Conservation (phyloP, 495 filamentous ascomycete species). For the Trichoderma asperelloides region DNA sequence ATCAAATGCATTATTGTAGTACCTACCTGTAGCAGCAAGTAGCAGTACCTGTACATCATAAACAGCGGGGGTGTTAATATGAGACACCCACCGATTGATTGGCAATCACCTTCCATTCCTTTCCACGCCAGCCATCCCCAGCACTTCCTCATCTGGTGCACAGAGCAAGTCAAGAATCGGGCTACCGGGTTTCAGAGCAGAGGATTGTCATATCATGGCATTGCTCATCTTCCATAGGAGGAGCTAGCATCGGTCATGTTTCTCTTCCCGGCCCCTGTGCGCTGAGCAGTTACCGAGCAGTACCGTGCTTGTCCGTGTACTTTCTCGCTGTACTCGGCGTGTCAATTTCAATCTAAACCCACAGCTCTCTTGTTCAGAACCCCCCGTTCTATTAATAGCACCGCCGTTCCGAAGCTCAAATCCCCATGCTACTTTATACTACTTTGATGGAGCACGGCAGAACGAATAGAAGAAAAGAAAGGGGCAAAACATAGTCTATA, state of each 20-base stretch:
- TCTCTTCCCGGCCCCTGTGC: too few species aligned
- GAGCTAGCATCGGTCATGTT: too few species aligned
- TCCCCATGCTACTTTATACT: neutral
- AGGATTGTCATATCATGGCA: neutral
- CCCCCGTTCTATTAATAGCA: neutral
- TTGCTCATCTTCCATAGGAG: too few species aligned
- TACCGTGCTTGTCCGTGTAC: too few species aligned
- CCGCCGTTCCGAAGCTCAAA: neutral
- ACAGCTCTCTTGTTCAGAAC: neutral
- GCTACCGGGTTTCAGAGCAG: neutral
- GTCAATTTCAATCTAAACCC: too few species aligned
- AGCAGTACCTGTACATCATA: neutral
- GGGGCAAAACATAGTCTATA: too few species aligned
- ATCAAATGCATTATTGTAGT: neutral
- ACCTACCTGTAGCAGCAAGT: neutral
- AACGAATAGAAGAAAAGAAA: neutral
- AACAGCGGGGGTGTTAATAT: slow-evolving; percentile 5
- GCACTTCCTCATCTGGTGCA: neutral
- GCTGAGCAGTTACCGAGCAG: too few species aligned
- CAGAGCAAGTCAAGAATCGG: neutral
- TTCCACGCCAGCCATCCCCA: slow-evolving; percentile 4
- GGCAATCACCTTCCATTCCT: slow-evolving; percentile 5
- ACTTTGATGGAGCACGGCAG: neutral
- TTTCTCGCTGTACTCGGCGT: too few species aligned
- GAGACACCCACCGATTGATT: slow-evolving; percentile 1